Base-by-base conservation (phyloP, 2,329 filamentous ascomycete genomes). In the Pseudogymnoascus sp. region DNA sequence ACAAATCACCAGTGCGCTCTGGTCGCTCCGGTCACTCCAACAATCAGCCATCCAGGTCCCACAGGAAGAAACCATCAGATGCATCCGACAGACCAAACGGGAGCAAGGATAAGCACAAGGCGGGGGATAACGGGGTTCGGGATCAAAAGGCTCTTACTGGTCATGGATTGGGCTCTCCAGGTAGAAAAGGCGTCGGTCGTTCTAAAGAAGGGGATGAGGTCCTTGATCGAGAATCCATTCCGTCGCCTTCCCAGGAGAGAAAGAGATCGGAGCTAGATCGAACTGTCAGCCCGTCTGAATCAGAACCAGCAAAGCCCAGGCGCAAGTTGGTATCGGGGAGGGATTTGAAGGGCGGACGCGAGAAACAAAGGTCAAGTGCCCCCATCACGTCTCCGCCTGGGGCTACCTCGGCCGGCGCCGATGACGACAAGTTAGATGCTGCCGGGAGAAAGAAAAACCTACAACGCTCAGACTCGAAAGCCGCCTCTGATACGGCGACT, bases 271-370 rank as follows among this genome's bases (percentile, higher is more conserved):
- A 56, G 50, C 50, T 33, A n/a, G 50, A 56, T 33, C 26, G 50
- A 15, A 56, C 50, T 21, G 26, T 33, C 10, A 56, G 84, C 13
- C 59, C 59, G 35, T 60, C 33, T 19, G 59, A 42, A 40, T 42
- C 35, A 86, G 70, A 73, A 17, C 59, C 81, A 7, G 72, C 78
- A 21, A 88, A 87, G 70, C 84, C 85, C 1, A 77, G 85, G 23
- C 78, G 84, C 40, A 88, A 87, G 70, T 78, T 88, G 10, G 79
- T 88, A 19, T 88, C 85, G 0, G 85, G 85, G 37, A 82, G 81
- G 61, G 85, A 88, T 63, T 73, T 87, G 40, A 83, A 84, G 65
- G 82, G 82, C 9, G 83, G 85, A 69, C 77, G 82, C 17, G 82
- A 73, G 59, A 73, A 85, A 67, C 67, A 72, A 59, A 78, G 84